Percentiles rank a stretch among this genome's conserved stretches.
Conservation (phyloP, 495 filamentous ascomycete genomes). For the Cercophora newfieldiana region DNA sequence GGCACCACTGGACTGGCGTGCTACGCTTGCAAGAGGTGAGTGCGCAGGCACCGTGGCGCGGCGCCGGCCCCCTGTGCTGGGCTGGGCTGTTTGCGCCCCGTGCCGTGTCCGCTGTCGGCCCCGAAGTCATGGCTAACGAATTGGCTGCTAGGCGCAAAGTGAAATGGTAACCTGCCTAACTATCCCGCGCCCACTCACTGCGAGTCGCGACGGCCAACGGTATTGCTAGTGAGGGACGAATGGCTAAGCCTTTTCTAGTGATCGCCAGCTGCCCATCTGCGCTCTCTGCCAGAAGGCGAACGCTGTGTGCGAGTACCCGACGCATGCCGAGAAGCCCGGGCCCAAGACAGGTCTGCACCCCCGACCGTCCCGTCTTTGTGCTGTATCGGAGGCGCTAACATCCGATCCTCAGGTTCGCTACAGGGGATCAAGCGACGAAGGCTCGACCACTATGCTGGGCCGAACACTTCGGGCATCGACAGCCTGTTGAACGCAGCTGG, state of each 20-base stretch:
- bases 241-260: not conserved
- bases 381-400: not conserved
- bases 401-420: not conserved
- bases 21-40: constrained; percentile 21
- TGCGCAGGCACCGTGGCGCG: too few species aligned
- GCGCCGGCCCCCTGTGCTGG: not conserved
- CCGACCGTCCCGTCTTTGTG: not conserved
- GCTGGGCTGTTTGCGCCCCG: too few species aligned
- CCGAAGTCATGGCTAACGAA: not conserved
- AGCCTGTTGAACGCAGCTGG: not conserved
- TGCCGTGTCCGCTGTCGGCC: not conserved
- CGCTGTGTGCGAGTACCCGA: constrained; percentile 19
- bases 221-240: not conserved
- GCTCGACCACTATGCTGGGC: not conserved
- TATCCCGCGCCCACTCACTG: not conserved
- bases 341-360: constrained; percentile 28
- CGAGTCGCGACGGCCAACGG: not conserved
- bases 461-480: not conserved
- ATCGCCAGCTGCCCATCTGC: constrained; percentile 19
- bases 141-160: constrained; percentile 22
- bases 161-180: constrained; percentile 26
- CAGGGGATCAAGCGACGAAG: constrained; percentile 10
- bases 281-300: constrained; percentile 16
- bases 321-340: constrained; percentile 29
- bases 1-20: constrained; percentile 11